Conservation (phyloP, 257 asterid genomes). For the Rubia yunnanensis region DNA sequence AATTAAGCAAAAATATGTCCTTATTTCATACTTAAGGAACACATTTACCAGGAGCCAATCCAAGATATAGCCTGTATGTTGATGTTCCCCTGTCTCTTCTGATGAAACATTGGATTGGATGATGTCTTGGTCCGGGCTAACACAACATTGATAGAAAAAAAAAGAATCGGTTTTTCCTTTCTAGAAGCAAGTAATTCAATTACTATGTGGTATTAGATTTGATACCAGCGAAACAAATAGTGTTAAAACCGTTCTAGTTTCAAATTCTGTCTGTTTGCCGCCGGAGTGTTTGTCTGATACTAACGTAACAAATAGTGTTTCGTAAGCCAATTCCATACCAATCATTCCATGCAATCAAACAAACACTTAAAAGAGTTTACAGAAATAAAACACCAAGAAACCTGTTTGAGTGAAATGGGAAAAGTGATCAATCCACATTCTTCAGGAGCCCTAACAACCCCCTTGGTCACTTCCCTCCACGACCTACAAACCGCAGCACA, state of each 20-base stretch:
- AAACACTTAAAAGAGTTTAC: neutral
- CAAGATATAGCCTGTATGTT: constrained; percentile 48
- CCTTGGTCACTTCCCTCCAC: constrained; percentile 55
- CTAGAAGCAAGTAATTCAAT: neutral
- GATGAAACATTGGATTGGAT: constrained; percentile 65
- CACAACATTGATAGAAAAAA: neutral
- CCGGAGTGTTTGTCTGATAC: no score
- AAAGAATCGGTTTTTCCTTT: neutral
- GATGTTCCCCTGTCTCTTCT: constrained; percentile 66
- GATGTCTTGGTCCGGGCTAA: constrained; percentile 70
- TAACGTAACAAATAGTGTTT: no score
- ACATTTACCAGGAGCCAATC: constrained; percentile 58
- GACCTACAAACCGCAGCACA: constrained; percentile 64
- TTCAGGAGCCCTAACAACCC: constrained; percentile 45
- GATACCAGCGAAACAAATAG: no score
- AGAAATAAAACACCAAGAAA: neutral
- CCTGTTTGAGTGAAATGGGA: constrained; percentile 72
- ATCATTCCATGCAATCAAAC: no score
- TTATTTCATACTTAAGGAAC: neutral
- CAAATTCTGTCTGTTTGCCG: no score
- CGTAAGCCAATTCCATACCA: no score
- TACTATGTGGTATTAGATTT: no score
- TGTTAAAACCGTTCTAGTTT: no score
- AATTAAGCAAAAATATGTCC: neutral
- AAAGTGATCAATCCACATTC: constrained; percentile 68